These are phyloP conservation scores for Penicillium bialowiezense DNA, from an alignment of 495 filamentous ascomycete genomes.

Conservation along the genomic window DNA sequence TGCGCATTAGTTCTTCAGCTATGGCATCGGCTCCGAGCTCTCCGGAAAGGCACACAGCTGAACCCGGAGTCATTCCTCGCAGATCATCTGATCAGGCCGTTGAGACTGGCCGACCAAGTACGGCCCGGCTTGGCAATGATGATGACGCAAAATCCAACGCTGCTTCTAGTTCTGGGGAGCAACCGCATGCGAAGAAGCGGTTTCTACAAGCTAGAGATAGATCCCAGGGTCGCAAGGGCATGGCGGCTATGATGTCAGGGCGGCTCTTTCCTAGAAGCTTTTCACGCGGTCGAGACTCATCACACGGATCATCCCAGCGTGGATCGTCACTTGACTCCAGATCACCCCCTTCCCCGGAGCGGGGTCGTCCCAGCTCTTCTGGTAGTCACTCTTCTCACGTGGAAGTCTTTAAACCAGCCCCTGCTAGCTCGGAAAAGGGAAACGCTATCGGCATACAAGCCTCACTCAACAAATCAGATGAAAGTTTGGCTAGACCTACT, in stretches of 20 bases:
- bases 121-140: conserved; percentile 1
- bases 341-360: conserved; percentile 50
- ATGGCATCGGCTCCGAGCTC: conserved; percentile 26
- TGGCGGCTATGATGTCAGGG: conserved; percentile 42
- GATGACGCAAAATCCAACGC: conserved; percentile 18
- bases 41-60: conserved; percentile 16
- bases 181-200: conserved; percentile 10
- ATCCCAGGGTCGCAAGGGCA: conserved; percentile 24
- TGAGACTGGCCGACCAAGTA: conserved; percentile 2
- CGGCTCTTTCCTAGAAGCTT: conserved; percentile 36
- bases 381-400: conserved; percentile 39
- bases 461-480: conserved; percentile 65
- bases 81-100: conserved; percentile 21
- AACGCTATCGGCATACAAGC: conserved; percentile 55
- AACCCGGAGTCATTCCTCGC: conserved; percentile 11
- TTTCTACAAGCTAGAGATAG: conserved; percentile 15
- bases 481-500: conserved; percentile 52
- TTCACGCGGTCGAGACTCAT: conserved; percentile 38
- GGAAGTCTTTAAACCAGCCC: conserved; percentile 28
- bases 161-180: conserved; percentile 12
- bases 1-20: conserved; percentile 19
- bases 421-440: conserved; percentile 45
- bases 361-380: conserved; percentile 59
- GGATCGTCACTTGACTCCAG: conserved; percentile 56
- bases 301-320: conserved; percentile 45